Evolutionary conservation across 768 basidiomycete genomes (phyloP), one percentile per base, ranked within the genome.

Genomic region (Lentinula guzmanii): DNA sequence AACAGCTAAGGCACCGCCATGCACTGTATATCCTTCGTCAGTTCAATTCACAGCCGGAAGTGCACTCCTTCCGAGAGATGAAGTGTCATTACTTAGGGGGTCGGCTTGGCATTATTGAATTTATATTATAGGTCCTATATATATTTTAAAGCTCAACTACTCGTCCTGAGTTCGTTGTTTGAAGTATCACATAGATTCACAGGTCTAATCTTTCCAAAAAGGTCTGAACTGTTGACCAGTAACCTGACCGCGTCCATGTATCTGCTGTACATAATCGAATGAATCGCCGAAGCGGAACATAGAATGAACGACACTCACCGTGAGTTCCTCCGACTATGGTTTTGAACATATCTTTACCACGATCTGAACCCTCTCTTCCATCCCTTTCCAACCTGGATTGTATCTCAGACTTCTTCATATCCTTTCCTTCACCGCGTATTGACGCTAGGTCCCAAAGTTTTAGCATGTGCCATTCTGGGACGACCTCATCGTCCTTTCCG

Each of bases 391-490:
- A 28, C 51, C 8, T 28, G 28, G 3, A 28, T 28, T 28, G 28
- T 28, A 28, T 28, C 28, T 28, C 18, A 6, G 52, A 10, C 6
- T 13, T 7, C 53, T 41, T 35, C 53, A 9, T 37, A 11, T 33
- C 41, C 68, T 72, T 78, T 65, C 72, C 77, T 64, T 80, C 80
- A 9, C 83, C 85, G 43, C 84, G 77, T 35, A 76, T 78, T 11
- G 82, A 78, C 5, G 88, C 76, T 42, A 86, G 79, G 64, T 85
- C 82, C 84, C 88, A 91, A 3, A 91, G 76, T 5, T 82, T 82
- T 24, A 78, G 77, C 91, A 95, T 94, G 67, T 94, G 91, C 60
- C 79, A 76, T 52, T 81, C 80, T 11, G 89, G 90, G 2, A 95
- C 87, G 7, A 94, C 78, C 63, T 89, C 85, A 65, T 95, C 93